These are phyloP conservation scores for Dillenia suffruticosa DNA, from an alignment of 164 flowering plant species.

Conservation along the genomic window DNA sequence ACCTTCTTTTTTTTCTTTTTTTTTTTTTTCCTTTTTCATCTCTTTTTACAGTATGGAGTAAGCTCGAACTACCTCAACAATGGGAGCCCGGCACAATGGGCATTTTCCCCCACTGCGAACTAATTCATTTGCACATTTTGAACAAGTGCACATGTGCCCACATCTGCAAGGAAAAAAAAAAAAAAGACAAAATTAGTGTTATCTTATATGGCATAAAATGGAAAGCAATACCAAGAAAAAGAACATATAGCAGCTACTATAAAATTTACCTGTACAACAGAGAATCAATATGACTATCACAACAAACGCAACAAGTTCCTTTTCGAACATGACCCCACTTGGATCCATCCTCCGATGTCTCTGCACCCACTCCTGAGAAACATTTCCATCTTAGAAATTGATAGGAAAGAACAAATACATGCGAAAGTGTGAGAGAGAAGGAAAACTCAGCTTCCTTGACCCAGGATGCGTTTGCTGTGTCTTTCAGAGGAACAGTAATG, in stretches of 20 bases:
- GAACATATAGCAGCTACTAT: background rate
- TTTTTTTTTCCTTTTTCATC: background rate
- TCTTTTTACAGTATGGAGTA: conserved; percentile 60
- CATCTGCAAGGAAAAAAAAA: conserved; percentile 49
- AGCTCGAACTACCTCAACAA: conserved; percentile 80
- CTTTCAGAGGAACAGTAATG: no score
- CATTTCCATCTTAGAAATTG: background rate
- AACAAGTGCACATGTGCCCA: conserved; percentile 95
- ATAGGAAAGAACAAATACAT: background rate
- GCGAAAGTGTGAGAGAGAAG: no score
- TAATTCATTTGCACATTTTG: conserved; percentile 79
- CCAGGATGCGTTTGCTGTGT: no score
- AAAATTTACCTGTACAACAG: conserved; percentile 60
- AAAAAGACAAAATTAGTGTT: background rate
- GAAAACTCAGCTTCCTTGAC: no score
- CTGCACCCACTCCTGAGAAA: conserved; percentile 33
- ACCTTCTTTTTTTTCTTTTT: conserved; percentile 2
- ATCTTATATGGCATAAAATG: background rate
- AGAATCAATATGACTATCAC: conserved; percentile 76
- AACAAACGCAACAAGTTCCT: conserved; percentile 87
- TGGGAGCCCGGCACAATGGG: conserved; percentile 93
- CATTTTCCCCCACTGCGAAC: conserved; percentile 69
- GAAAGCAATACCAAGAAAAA: no score
- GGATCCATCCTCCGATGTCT: conserved; percentile 77
- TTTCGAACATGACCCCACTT: conserved; percentile 70